Evolutionary conservation across 139 green algal genomes (phyloP).

Genomic region (Trebouxia sp.): DNA sequence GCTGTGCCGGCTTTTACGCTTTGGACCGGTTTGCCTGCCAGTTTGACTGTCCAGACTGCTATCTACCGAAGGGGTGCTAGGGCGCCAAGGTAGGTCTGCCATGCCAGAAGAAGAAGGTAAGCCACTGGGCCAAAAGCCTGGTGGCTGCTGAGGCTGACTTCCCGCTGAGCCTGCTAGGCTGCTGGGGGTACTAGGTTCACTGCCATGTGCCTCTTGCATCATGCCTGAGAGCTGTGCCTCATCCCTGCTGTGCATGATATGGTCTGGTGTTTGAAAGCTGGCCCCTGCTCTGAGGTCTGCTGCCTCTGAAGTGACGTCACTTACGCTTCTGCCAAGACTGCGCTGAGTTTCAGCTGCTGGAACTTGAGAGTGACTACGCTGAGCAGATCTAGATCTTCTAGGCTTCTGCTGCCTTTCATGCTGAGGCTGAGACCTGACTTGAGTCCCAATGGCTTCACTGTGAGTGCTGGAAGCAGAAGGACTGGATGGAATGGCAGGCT

Average conservation of each 20-base stretch:
- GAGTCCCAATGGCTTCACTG: constrained; percentile 20
- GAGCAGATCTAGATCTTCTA: not conserved
- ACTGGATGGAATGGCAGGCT: constrained; percentile 17
- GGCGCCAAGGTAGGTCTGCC: not conserved
- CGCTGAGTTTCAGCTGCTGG: no score
- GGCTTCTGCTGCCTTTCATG: not conserved
- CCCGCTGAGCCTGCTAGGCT: constrained; percentile 2
- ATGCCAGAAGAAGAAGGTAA: not conserved
- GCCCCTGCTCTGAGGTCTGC: not conserved
- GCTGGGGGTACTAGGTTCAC: not conserved
- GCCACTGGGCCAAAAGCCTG: no score
- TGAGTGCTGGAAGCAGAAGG: constrained; percentile 17
- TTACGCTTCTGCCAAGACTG: not conserved
- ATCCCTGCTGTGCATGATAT: not conserved
- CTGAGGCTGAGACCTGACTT: not conserved
- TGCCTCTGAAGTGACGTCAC: not conserved
- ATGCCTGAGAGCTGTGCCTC: not conserved
- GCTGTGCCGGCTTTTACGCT: not conserved
- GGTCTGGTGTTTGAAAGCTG: not conserved
- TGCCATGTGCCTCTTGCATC: not conserved
- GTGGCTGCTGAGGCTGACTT: no score
- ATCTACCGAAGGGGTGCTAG: not conserved
- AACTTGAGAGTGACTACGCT: no score
- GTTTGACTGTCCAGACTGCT: not conserved
- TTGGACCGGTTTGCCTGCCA: not conserved